These are phyloP conservation scores for Hypoxylon sp. DNA, from an alignment of 2,329 filamentous ascomycete species.

Conservation along the genomic window DNA sequence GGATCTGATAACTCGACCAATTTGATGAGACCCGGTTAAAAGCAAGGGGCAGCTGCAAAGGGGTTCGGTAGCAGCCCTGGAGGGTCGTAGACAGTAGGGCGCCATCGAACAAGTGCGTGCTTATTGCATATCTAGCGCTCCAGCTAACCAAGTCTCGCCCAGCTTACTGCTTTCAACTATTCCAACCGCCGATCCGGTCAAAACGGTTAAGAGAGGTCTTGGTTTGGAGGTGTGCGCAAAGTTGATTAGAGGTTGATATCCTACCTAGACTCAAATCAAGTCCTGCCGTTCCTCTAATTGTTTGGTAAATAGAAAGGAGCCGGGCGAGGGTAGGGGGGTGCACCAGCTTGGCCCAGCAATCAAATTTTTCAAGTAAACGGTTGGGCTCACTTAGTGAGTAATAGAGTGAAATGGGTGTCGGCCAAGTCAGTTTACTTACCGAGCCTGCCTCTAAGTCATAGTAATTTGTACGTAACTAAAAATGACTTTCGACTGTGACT, in stretches of 20 bases:
- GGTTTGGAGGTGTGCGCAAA: background rate
- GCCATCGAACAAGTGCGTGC: constrained; percentile 4
- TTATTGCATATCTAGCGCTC: too few species aligned
- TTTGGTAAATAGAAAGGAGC: too few species aligned
- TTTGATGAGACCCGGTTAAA: constrained; percentile 26
- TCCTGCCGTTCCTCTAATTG: too few species aligned
- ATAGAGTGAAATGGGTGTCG: background rate
- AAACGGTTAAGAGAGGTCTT: background rate
- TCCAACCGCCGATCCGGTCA: constrained; percentile 6
- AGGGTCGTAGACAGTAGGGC: too few species aligned
- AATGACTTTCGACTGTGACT: background rate
- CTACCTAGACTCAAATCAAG: too few species aligned
- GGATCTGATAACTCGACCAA: constrained; percentile 44
- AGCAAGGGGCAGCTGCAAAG: constrained; percentile 18
- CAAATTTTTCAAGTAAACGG: too few species aligned
- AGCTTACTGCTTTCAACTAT: constrained; percentile 19
- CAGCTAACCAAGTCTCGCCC: too few species aligned
- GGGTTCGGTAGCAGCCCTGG: too few species aligned
- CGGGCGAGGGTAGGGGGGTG: too few species aligned
- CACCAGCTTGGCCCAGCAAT: too few species aligned
- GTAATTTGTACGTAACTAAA: constrained; percentile 28
- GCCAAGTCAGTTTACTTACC: background rate
- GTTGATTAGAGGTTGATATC: background rate
- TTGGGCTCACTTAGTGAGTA: background rate
- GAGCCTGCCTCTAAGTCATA: too few species aligned